phyloP scores from a whole-genome alignment of 2,329 filamentous ascomycete genomes.

The Ceratocystis eucalypticola region DNA sequence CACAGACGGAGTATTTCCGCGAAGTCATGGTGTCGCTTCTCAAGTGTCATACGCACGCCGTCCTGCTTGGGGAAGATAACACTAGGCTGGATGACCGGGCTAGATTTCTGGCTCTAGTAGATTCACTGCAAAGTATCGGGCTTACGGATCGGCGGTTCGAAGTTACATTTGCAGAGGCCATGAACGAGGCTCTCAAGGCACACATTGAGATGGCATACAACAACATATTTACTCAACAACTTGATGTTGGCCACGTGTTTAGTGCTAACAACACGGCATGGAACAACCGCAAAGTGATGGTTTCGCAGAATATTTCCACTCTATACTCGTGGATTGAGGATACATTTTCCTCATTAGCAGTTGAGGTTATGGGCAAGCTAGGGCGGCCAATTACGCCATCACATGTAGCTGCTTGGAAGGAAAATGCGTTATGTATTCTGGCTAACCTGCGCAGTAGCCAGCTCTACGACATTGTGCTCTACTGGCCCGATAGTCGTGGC shows the following conservation, averaged over 20 bases:
- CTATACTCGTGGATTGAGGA: slow-evolving; percentile 50
- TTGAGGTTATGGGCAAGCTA: slow-evolving; percentile 43
- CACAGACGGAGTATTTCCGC: slow-evolving; percentile 40
- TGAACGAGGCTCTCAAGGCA: slow-evolving; percentile 10
- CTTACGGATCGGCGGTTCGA: slow-evolving; percentile 10
- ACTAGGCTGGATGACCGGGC: not conserved
- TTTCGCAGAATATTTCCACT: slow-evolving; percentile 9
- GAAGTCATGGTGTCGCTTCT: slow-evolving; percentile 34
- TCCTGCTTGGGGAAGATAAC: not conserved
- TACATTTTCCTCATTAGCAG: slow-evolving; percentile 49
- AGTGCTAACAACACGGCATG: not conserved
- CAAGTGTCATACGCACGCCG: not conserved
- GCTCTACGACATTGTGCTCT: slow-evolving; percentile 65
- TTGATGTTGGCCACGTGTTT: slow-evolving; percentile 2
- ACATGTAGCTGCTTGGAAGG: slow-evolving; percentile 55
- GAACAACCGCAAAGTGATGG: not conserved
- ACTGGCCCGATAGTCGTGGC: slow-evolving; percentile 58
- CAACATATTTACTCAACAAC: slow-evolving; percentile 10
- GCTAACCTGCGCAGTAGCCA: slow-evolving; percentile 56
- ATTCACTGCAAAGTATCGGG: slow-evolving; percentile 49
- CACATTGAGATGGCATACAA: slow-evolving; percentile 1
- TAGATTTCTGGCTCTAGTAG: not conserved
- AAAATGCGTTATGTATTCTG: slow-evolving; percentile 53
- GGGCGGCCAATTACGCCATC: slow-evolving; percentile 35
- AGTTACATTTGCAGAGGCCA: slow-evolving; percentile 7